Base-by-base conservation (phyloP, 768 basidiomycete genomes). In the Pleurotus tuber-regium region DNA sequence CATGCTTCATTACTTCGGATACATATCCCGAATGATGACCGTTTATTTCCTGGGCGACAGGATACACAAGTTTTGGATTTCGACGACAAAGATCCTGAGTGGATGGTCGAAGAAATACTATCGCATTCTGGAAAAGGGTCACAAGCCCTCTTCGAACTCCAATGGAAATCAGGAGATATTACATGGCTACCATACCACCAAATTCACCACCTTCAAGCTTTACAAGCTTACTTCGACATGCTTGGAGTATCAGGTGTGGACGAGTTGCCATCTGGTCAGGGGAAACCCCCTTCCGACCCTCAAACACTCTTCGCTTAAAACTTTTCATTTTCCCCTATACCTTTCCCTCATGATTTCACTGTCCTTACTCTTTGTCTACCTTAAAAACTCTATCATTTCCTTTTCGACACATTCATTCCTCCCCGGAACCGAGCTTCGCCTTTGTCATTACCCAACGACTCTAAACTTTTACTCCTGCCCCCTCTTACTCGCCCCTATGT, bases 151-250 rank as follows among this genome's bases (percentile, higher is more conserved):
- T 71, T 73, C 51, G 57, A 70, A 46, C 60, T 69, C 2, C 6
- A 52, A 21, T 74, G 69, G 65, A 68, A 63, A 36, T 57, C 64
- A 1, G 70, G 71, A 0, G 70, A 73, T 39, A 10, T 25, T 4
- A 66, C 68, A 1, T 73, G 71, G 72, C 36, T 69, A 12, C 63
- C 64, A 2, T 65, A 65, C 31, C 12, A 40, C 7, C 46, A 62
- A 16, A 56, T 66, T 0, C 33, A 31, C 35, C 30, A 56, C 21
- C 25, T 53, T 5, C 12, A 18, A 12, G 39, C 50, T 21, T 24
- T 51, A 14, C 21, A n/a, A 9, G 50, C 21, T 3, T 51, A 51
- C 25, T 29, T 51, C 29, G 50, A 51, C 16, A 38, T 38, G 19
- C 38, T 28, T 16, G 50, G 39, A 14, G 23, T 51, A 7, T n/a